Evolutionary conservation across 225 moss, liverwort and hornwort genomes (phyloP), one percentile per base, ranked within the genome.

Genomic region (Neckera pumila): DNA sequence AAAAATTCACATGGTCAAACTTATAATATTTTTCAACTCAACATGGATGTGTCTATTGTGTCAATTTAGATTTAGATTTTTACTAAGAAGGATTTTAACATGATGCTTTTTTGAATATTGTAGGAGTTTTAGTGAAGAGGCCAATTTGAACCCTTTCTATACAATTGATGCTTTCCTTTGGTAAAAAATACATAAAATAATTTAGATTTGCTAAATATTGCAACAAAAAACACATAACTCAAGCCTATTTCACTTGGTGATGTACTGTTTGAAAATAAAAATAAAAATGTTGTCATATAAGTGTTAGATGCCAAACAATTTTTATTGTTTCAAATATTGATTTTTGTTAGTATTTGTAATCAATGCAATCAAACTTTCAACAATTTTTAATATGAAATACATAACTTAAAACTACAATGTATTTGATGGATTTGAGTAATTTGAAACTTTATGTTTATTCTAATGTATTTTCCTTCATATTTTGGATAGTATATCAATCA

Each of bases 401-500:
- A 77, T 10, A 8, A 6, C 6, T 36, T 23, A 54, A 54, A 23
- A 54, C 36, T 77, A 77, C 25, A 6, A 25, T 36, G 15, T 6
- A 25, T 78, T n/a, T 7, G 7, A 57, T 26, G 4, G 1, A n/a
- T 38, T n/a, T n/a, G 11, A 26, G 1, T 57, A 26, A 4, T 57
- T 38, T 57, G 7, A 78, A 57, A n/a, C 7, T 7, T 78, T n/a
- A 11, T 0, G 0, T n/a, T 16, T 26, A 17, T 78, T 78, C 6
- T 38, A n/a, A 1, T 57, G 17, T 17, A 2, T 57, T 38, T 6
- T n/a, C 9, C 10, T 57, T 57, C 2, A 10, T 26, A n/a, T n/a
- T 56, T n/a, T 78, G 6, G 2, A 0, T 0, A n/a, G 0, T 10
- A 0, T 1, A 27, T 38, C 2, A 26, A 57, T 57, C 4, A n/a